Evolutionary conservation across 2,329 filamentous ascomycete species (phyloP).

Genomic region (Beauveria australis): DNA sequence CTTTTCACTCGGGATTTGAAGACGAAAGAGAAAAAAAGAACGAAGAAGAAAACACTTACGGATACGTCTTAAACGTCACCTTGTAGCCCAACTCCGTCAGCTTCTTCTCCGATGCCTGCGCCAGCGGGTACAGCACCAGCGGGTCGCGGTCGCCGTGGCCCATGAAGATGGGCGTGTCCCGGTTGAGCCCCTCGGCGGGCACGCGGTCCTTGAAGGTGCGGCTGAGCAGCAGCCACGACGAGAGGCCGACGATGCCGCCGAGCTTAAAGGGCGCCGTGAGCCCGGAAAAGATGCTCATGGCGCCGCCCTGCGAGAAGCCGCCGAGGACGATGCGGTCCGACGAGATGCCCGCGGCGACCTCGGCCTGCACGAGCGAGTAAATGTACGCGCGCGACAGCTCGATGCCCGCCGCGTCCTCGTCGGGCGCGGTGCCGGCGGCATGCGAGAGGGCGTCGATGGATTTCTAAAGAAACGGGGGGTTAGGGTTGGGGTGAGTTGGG

Average conservation of each 20-base stretch:
- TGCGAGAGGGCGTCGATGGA: constrained; percentile 26
- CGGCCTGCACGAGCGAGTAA: constrained; percentile 66
- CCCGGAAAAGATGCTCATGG: constrained; percentile 75
- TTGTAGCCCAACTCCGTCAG: constrained; percentile 64
- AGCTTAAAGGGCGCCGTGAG: constrained; percentile 66
- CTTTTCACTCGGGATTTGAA: neutral
- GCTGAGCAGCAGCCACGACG: constrained; percentile 67
- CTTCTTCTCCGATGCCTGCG: constrained; percentile 55
- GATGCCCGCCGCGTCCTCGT: constrained; percentile 67
- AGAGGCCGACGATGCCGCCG: constrained; percentile 81
- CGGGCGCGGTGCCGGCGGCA: constrained; percentile 17
- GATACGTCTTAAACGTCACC: constrained; percentile 69
- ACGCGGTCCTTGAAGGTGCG: constrained; percentile 35
- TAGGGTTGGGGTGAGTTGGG: neutral
- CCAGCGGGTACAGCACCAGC: constrained; percentile 64
- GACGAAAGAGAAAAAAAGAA: neutral
- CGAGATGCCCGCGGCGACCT: constrained; percentile 72
- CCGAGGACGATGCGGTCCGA: constrained; percentile 76
- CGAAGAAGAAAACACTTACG: constrained; percentile 36
- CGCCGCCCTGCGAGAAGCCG: constrained; percentile 80
- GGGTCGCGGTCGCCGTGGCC: constrained; percentile 68
- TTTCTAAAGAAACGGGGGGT: constrained; percentile 17
- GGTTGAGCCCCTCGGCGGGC: constrained; percentile 32
- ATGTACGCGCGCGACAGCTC: constrained; percentile 64
- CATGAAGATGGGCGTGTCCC: constrained; percentile 74